These are phyloP conservation scores for Neofusicoccum parvum DNA, from an alignment of 2,329 filamentous ascomycete species.

Conservation along the genomic window DNA sequence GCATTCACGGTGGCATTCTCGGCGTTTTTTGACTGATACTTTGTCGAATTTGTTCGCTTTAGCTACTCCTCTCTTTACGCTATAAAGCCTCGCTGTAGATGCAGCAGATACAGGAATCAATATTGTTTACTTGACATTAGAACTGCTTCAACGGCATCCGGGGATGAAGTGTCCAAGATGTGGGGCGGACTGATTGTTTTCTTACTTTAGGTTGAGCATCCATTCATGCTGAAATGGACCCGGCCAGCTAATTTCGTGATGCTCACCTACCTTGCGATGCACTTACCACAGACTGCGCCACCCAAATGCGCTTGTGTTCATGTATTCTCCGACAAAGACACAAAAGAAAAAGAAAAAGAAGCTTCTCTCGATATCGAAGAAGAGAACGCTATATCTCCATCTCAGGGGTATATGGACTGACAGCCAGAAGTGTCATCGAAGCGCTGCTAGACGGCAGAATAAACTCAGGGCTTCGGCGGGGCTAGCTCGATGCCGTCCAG, in stretches of 20 bases:
- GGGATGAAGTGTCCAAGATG: no score
- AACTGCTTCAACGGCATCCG: background rate
- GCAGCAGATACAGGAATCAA: background rate
- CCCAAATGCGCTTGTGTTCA: no score
- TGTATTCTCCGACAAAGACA: no score
- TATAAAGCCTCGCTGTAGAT: background rate
- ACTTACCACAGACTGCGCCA: background rate
- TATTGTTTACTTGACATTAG: background rate
- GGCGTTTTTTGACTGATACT: background rate
- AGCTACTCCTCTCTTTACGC: background rate
- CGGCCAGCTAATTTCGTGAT: no score
- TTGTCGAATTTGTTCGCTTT: background rate
- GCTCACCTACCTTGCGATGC: no score
- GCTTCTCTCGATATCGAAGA: background rate
- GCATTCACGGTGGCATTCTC: slow-evolving; percentile 5
- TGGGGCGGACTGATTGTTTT: no score
- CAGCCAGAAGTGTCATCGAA: background rate
- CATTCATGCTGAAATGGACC: no score
- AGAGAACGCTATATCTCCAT: background rate
- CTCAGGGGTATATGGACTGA: background rate
- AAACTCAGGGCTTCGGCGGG: background rate
- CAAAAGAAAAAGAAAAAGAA: no score
- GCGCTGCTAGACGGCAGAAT: background rate
- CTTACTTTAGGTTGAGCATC: no score
- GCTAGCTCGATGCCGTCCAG: slow-evolving; percentile 76